These are phyloP conservation scores for Yamagishiella unicocca DNA, from an alignment of 139 green algal species.

Conservation along the genomic window DNA sequence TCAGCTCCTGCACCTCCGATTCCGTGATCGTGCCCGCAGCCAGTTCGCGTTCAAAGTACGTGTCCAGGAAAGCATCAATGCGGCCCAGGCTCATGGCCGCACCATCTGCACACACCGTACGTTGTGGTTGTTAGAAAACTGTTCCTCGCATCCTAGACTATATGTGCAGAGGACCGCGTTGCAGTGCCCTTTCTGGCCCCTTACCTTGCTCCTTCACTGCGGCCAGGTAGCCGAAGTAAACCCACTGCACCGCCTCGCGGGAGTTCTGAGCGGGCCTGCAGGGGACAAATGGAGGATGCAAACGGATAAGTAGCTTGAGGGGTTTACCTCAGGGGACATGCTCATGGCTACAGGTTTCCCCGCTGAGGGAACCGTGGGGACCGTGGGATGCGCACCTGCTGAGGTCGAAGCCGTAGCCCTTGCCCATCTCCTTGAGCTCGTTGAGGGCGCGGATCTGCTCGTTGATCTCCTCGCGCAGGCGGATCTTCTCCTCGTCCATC, in stretches of 20 bases:
- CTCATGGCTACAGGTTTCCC: not conserved
- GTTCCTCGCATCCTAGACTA: too few species aligned
- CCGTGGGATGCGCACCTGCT: slow-evolving; percentile 7
- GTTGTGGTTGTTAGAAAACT: too few species aligned
- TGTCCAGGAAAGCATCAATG: slow-evolving; percentile 87
- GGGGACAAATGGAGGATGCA: not conserved
- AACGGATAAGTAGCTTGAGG: too few species aligned
- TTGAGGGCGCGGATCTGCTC: slow-evolving; percentile 80
- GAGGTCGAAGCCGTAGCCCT: slow-evolving; percentile 78
- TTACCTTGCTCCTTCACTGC: slow-evolving; percentile 80
- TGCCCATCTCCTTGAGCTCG: slow-evolving; percentile 82
- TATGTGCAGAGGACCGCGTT: too few species aligned
- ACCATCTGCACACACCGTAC: slow-evolving; percentile 76
- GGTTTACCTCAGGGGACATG: not conserved
- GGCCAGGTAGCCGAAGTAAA: slow-evolving; percentile 85
- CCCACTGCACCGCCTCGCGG: slow-evolving; percentile 81
- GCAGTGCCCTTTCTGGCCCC: too few species aligned
- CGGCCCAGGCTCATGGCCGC: slow-evolving; percentile 85
- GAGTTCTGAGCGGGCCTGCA: slow-evolving; percentile 62
- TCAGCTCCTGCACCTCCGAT: slow-evolving; percentile 65
- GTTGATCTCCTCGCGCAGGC: slow-evolving; percentile 76
- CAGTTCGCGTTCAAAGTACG: slow-evolving; percentile 77
- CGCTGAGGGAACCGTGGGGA: not conserved
- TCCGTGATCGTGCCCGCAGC: slow-evolving; percentile 63
- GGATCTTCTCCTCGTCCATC: slow-evolving; percentile 77